Base-by-base conservation (phyloP, 2,329 filamentous ascomycete species). In the Hymenoscyphus scutula region DNA sequence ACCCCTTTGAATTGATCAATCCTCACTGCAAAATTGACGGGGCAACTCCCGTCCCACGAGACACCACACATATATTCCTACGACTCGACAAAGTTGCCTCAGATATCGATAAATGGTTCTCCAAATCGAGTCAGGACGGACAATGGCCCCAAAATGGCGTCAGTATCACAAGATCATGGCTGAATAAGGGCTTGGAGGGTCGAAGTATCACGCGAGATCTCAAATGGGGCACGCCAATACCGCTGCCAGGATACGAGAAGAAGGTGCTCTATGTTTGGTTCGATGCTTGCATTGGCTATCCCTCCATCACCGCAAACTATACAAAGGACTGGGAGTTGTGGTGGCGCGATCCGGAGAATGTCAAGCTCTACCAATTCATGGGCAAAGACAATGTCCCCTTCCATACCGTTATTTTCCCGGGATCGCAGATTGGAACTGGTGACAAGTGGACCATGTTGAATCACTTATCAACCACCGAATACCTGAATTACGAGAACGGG, bases 11-110 rank as follows among this genome's bases (percentile, higher is more conserved):
- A 73, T 80, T 96, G 64, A 88, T 91, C 73, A 93, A 94, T 71
- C 92, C 92, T 5, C 87, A 89, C 65, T 98, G 95, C 81, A 98
- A 98, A 79, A 83, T 97, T 19, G 92, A 97, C 72, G 90, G 89
- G 55, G 85, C 91, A 7, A 89, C 89, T 5, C 94, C 93, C 2
- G 87, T 94, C 32, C 85, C 86, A 58, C 84, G 89, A 67, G 86
- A 90, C 68, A 98, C 94, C 30, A 97, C 92, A 77, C 95, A 98
- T 75, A 85, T 97, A 54, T 96, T 92, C 77, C 81, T 99, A n/a
- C 84, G 86, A 59, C 82, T 99, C 8, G 92, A 98, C 76, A 89
- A 89, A 73, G 82, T 97, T 53, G 89, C 96, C 74, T 83, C 88
- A 1, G 80, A 88, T 66, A 88, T 97, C 60, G 85, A 91, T 69